These are phyloP conservation scores for Ulota crispa DNA, from an alignment of 225 moss, liverwort and hornwort species.

Conservation along the genomic window DNA sequence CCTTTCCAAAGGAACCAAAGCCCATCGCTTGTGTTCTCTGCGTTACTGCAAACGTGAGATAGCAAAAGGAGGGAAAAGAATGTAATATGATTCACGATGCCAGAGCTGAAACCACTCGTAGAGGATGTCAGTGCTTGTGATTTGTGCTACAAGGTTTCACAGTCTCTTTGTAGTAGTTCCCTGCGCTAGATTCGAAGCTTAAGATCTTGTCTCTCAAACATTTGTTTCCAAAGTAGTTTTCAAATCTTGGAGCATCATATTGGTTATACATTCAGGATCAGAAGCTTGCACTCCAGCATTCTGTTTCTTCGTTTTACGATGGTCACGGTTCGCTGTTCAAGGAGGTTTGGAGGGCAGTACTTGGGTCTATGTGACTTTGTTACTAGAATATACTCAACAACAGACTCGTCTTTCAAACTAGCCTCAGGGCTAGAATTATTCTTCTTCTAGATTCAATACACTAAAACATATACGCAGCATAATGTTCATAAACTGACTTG, in stretches of 20 bases:
- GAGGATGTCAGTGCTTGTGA: not conserved
- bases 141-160: not conserved
- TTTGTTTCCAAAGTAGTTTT: not conserved
- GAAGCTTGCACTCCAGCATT: not conserved
- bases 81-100: too few relatives aligned
- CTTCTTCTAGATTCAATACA: not conserved
- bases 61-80: not conserved
- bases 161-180: not conserved
- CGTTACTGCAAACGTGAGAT: not conserved
- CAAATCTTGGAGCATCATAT: not conserved
- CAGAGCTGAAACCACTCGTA: not conserved
- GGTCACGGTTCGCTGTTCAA: too few relatives aligned
- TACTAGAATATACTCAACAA: not conserved
- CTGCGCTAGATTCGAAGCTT: not conserved
- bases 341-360: not conserved
- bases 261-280: not conserved
- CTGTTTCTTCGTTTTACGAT: not conserved
- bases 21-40: not conserved
- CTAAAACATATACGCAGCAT: not conserved
- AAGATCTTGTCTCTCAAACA: not conserved
- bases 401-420: not conserved
- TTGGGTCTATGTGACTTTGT: not conserved
- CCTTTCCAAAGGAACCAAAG: not conserved
- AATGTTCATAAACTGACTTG: too few relatives aligned
- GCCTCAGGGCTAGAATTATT: not conserved